Conservation (phyloP, 108 stramenopile genomes). For the Cyclotella baltica region DNA sequence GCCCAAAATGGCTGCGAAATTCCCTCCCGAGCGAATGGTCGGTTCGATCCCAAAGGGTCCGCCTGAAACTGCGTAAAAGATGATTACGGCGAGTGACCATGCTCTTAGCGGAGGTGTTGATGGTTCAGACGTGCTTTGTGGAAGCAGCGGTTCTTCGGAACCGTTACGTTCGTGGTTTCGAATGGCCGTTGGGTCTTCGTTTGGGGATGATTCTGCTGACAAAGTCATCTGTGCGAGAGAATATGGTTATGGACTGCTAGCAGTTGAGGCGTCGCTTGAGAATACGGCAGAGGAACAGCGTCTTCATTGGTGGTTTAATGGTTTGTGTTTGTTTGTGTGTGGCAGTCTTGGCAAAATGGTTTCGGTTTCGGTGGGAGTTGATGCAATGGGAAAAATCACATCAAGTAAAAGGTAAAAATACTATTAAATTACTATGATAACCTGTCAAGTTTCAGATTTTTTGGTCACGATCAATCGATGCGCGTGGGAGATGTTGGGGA, state of each 20-base stretch:
- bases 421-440: no score
- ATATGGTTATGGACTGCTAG: neutral
- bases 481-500: no score
- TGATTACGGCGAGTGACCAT: conserved; percentile 7
- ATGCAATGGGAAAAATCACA: no score
- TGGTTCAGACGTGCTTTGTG: neutral
- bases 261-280: neutral
- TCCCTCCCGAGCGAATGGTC: conserved; percentile 84
- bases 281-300: no score
- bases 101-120: neutral
- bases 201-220: neutral
- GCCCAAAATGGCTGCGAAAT: conserved; percentile 84
- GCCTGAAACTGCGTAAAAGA: conserved; percentile 42
- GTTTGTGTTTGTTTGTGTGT: no score
- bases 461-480: no score
- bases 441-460: no score
- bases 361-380: no score
- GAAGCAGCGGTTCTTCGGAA: conserved; percentile 4
- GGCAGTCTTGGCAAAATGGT: no score
- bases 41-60: conserved; percentile 96
- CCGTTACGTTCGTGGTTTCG: neutral
- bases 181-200: neutral
- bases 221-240: neutral
- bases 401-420: no score
- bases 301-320: no score